Conservation (phyloP, 2,329 filamentous ascomycete species). For the Clarireedia homoeocarpa region DNA sequence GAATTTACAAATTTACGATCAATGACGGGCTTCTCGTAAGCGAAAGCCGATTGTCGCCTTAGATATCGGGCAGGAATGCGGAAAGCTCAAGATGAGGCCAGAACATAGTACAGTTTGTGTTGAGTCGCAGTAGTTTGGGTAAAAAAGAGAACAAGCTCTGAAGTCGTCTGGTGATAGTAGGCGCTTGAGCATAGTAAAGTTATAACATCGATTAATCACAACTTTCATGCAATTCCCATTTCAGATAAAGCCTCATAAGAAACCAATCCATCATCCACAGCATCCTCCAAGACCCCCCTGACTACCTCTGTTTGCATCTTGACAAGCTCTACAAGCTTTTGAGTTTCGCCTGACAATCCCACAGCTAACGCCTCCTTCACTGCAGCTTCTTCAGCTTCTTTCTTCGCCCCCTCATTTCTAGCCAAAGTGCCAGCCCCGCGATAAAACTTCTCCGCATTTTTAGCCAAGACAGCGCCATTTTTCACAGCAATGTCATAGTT, state of each 20-base stretch:
- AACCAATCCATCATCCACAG: constrained; percentile 18
- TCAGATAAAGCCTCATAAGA: constrained; percentile 6
- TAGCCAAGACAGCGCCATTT: constrained; percentile 39
- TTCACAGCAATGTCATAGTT: constrained; percentile 35
- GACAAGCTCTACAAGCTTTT: constrained; percentile 16
- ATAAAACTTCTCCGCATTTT: constrained; percentile 51
- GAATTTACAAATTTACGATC: no score
- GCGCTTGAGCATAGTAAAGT: no score
- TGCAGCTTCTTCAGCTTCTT: constrained; percentile 36
- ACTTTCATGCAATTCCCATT: constrained; percentile 10
- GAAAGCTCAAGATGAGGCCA: no score
- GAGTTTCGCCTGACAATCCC: constrained; percentile 35
- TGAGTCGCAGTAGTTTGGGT: no score
- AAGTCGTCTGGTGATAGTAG: no score
- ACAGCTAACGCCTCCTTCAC: constrained; percentile 41
- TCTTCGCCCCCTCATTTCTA: constrained; percentile 31
- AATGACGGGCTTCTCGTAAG: no score
- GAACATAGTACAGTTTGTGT: no score
- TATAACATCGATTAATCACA: neutral
- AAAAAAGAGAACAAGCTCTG: no score
- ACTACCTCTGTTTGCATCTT: constrained; percentile 1
- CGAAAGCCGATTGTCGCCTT: no score
- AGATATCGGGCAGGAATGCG: no score
- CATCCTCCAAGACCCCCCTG: constrained; percentile 12
- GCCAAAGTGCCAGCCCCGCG: constrained; percentile 38